Conservation (phyloP, 2,329 filamentous ascomycete genomes). For the Trichophaea hybrida region DNA sequence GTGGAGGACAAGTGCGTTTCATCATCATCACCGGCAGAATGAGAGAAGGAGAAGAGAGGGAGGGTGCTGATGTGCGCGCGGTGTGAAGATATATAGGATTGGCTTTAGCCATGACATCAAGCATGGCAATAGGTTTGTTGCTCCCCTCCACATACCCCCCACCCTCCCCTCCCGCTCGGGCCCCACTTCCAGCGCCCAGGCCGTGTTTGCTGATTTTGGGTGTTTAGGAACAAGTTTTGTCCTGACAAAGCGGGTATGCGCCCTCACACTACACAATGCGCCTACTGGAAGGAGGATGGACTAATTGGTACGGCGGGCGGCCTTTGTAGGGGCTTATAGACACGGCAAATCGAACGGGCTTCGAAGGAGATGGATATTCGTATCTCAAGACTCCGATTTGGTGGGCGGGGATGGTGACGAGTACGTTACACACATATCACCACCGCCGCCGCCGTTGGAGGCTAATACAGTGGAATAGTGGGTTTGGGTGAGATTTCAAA, state of each 20-base stretch:
- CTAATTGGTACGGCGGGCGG: neutral
- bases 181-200: neutral
- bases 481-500: slow-evolving; percentile 88
- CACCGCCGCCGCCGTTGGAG: neutral
- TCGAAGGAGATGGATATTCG: slow-evolving; percentile 89
- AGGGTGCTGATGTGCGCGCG: slow-evolving; percentile 9
- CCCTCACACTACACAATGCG: slow-evolving; percentile 3
- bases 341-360: slow-evolving; percentile 80
- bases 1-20: slow-evolving; percentile 36
- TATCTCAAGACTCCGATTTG: slow-evolving; percentile 91
- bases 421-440: slow-evolving; percentile 39
- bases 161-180: neutral
- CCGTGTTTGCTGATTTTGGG: slow-evolving; percentile 8
- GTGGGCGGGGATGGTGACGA: slow-evolving; percentile 88
- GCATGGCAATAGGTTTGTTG: slow-evolving; percentile 57
- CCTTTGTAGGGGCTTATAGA: slow-evolving; percentile 62
- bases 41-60: slow-evolving; percentile 10
- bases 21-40: neutral
- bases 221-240: slow-evolving; percentile 82
- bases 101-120: slow-evolving; percentile 58
- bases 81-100: slow-evolving; percentile 56
- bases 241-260: slow-evolving; percentile 86
- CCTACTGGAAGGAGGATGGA: neutral
- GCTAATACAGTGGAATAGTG: slow-evolving; percentile 43
- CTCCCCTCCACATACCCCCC: neutral